Conservation (phyloP, 257 asterid species). For the Solanum tarapatanum region DNA sequence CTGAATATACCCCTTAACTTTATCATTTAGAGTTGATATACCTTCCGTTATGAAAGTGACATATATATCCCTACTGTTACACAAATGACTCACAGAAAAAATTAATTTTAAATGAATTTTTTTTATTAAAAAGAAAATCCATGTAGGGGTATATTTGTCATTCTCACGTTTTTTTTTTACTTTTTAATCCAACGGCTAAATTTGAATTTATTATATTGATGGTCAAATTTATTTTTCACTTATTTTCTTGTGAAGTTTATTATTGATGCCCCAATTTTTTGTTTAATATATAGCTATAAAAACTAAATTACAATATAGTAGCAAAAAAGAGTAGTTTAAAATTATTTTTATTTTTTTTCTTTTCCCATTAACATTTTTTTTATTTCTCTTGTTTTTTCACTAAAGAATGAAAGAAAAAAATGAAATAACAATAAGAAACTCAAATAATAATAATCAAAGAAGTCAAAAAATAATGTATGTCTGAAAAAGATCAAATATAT, state of each 20-base stretch:
- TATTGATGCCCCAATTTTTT: background rate
- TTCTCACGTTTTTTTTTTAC: background rate
- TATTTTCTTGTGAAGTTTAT: background rate
- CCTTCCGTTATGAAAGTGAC: background rate
- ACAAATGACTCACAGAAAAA: background rate
- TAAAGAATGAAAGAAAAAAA: background rate
- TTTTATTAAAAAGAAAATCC: background rate
- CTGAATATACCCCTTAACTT: background rate
- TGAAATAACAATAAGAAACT: background rate
- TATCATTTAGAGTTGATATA: background rate
- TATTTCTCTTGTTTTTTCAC: background rate
- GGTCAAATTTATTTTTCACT: background rate
- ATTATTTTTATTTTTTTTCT: background rate
- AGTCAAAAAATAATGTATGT: background rate
- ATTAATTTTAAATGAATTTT: too few relatives aligned
- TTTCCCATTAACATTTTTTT: background rate
- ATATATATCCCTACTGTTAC: background rate
- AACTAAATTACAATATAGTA: background rate
- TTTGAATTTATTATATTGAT: background rate
- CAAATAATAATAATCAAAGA: background rate
- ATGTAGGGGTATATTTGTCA: background rate
- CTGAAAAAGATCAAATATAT: background rate
- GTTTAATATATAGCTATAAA: background rate
- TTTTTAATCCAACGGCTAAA: background rate
- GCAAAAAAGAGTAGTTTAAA: background rate